A percentile compares a stretch with the other conserved stretches of the same genome.
These are phyloP conservation scores for Pouteria campechiana DNA, from an alignment of 179 eudicot genomes.

Conservation along the genomic window DNA sequence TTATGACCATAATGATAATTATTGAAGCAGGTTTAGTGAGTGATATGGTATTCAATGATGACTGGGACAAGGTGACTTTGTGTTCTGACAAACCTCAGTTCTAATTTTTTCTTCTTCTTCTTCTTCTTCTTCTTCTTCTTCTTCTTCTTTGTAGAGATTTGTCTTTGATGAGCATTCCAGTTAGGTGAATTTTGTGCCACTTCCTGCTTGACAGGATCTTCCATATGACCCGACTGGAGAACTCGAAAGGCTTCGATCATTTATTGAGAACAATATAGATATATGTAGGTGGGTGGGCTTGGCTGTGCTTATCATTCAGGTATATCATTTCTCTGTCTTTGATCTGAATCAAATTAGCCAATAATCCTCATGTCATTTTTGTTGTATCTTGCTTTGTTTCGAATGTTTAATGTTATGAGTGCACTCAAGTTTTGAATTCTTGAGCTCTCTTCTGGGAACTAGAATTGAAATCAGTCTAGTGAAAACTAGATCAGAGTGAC, in stretches of 20 bases:
- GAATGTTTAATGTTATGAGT: too few species aligned
- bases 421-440: too few species aligned
- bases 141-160: not conserved
- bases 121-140: not conserved
- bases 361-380: not conserved
- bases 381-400: not conserved
- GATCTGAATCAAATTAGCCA: not conserved
- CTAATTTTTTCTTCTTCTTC: not conserved
- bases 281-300: conserved; percentile 65
- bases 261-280: conserved; percentile 44
- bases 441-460: too few species aligned
- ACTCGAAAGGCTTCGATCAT: conserved; percentile 38
- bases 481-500: too few species aligned
- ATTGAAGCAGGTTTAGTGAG: conserved; percentile 52
- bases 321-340: conserved; percentile 8
- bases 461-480: too few species aligned
- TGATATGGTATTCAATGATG: conserved; percentile 45
- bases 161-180: conserved; percentile 1
- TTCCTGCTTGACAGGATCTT: conserved; percentile 80
- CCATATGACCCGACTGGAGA: conserved; percentile 76
- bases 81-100: not conserved
- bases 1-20: conserved; percentile 32
- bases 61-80: conserved; percentile 58
- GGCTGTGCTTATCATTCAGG: conserved; percentile 47
- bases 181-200: too few species aligned